A percentile compares a stretch with the other conserved stretches of the same genome.
phyloP scores from a whole-genome alignment of 768 basidiomycete genomes.

The Clitopilus passeckerianus region DNA sequence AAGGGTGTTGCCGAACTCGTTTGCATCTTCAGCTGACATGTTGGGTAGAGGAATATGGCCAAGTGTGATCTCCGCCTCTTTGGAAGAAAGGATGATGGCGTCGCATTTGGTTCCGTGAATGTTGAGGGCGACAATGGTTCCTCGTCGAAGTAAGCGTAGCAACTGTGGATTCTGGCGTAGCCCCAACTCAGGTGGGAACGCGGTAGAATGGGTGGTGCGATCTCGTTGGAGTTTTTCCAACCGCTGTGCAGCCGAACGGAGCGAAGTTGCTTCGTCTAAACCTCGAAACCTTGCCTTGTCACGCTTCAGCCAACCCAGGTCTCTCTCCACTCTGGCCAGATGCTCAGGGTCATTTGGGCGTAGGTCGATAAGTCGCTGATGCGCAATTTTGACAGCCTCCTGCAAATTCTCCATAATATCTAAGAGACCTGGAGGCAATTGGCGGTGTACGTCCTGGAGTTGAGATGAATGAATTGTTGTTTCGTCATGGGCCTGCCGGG shows the following conservation, averaged over 20 bases:
- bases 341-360: not conserved
- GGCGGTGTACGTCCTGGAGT: not conserved
- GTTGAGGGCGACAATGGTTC: constrained; percentile 15
- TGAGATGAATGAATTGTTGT: not conserved
- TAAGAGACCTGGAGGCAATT: not conserved
- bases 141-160: constrained; percentile 1
- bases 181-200: not conserved
- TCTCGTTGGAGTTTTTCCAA: not conserved
- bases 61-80: constrained; percentile 7
- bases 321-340: not conserved
- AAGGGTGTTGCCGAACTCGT: not conserved
- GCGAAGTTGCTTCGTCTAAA: not conserved
- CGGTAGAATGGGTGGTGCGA: not conserved
- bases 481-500: not conserved
- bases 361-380: not conserved
- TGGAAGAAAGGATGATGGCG: constrained; percentile 12
- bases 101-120: constrained; percentile 12
- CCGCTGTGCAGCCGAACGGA: not conserved
- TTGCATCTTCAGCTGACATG: constrained; percentile 6
- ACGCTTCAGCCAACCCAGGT: not conserved
- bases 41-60: constrained; percentile 12
- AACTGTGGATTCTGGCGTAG: not conserved
- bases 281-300: not conserved
- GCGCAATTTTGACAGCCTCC: not conserved
- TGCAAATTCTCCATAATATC: not conserved